Conservation (phyloP, 1,139 yeast species). For the Hanseniaspora uvarum region DNA sequence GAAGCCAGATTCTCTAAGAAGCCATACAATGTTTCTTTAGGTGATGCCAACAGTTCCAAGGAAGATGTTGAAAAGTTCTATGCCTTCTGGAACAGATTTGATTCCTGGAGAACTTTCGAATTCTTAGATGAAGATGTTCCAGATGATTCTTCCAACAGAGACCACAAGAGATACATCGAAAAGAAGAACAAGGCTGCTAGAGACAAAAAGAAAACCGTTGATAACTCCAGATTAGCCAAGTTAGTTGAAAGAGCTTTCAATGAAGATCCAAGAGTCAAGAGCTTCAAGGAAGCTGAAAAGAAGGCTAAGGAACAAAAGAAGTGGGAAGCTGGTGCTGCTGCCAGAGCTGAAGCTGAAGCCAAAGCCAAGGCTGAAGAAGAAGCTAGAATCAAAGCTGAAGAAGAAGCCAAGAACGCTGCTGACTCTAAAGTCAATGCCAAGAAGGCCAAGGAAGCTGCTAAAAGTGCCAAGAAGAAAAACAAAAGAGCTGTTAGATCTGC, state of each 20-base stretch:
- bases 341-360: slow-evolving; percentile 90
- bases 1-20: slow-evolving; percentile 88
- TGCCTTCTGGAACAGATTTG: slow-evolving; percentile 87
- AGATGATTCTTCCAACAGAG: slow-evolving; percentile 98
- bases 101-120: slow-evolving; percentile 97
- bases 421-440: slow-evolving; percentile 57
- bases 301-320: slow-evolving; percentile 88
- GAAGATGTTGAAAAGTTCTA: slow-evolving; percentile 83
- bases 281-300: slow-evolving; percentile 89
- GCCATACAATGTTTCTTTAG: slow-evolving; percentile 78
- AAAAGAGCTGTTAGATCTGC: slow-evolving; percentile 82
- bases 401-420: slow-evolving; percentile 51
- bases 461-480: slow-evolving; percentile 93
- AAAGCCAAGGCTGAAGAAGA: slow-evolving; percentile 81
- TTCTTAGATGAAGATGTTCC: slow-evolving; percentile 98
- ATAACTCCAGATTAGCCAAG: slow-evolving; percentile 79
- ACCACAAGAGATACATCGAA: slow-evolving; percentile 96
- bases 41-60: slow-evolving; percentile 57
- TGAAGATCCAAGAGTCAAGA: slow-evolving; percentile 90
- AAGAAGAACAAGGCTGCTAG: slow-evolving; percentile 94
- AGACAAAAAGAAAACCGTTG: slow-evolving; percentile 96
- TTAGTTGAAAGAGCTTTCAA: slow-evolving; percentile 77
- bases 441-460: slow-evolving; percentile 95
- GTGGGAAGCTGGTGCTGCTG: slow-evolving; percentile 97
- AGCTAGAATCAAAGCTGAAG: slow-evolving; percentile 68